Base-by-base conservation (phyloP, 352 stramenopile species). In the Globisporangium abappressorium region DNA sequence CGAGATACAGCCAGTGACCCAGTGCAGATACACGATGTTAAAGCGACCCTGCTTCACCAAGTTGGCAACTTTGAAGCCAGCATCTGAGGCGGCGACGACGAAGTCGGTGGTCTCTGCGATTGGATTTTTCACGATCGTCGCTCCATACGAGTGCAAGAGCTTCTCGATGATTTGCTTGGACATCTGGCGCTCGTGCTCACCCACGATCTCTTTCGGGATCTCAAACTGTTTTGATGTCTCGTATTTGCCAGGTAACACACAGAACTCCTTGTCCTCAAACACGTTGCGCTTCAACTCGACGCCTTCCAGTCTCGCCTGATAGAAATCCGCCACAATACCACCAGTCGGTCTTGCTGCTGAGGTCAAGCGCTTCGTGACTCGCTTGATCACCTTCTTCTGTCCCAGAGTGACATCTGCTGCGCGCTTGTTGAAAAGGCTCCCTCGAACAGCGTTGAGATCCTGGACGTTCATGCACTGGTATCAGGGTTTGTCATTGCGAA, bases 401-500 rank as follows among this genome's bases (percentile, higher is more conserved):
- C 88, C 88, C 18, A 94, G 30, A 15, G 77, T 68, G 33, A 95
- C 80, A 63, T 94, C 85, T 3, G 84, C 80, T 22, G 88, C 88
- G 12, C 85, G 82, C 38, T 92, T 94, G 57, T 81, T 91, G 56
- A 82, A 86, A 7, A 87, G 69, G 65, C 71, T 88, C 22, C 80
- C 82, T 18, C 82, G 83, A 5, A 74, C 82, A 34, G 80, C 62
- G 51, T 92, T 95, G 4, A 95, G 60, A 62, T 95, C 85, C 54
- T 93, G 84, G 28, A 93, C 71, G 58, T 80, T 85, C 69, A 92
- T 83, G 59, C 84, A 92, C 68, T 95, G 79, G 66, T 91, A 87
- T 86, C 88, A 95, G 38, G 80, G 71, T 69, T 94, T 95, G 53
- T 95, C 86, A 57, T 88, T 87, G 11, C 88, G 85, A 43, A 95